phyloP scores from a whole-genome alignment of 495 filamentous ascomycete genomes.

The Pyronema omphalodes region DNA sequence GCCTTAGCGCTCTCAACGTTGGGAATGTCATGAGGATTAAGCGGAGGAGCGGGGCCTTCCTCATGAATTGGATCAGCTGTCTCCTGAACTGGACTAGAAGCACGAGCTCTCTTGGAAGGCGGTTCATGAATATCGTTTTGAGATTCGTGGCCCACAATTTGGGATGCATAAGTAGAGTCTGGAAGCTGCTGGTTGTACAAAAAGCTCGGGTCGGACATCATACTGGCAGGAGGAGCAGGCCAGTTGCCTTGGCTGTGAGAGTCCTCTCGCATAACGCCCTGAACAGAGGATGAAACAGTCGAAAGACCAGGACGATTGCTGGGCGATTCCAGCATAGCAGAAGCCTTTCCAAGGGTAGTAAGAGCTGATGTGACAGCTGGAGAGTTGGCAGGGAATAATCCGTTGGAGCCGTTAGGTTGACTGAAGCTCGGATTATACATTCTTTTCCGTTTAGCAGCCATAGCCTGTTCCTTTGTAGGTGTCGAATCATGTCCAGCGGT shows the following conservation, averaged over 20 bases:
- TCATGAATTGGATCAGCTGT: conserved; percentile 23
- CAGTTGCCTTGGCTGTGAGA: conserved; percentile 41
- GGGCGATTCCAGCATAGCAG: conserved; percentile 72
- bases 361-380: conserved; percentile 79
- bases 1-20: conserved; percentile 56
- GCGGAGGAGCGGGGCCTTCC: conserved; percentile 40
- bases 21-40: conserved; percentile 47
- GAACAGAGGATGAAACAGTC: conserved; percentile 24
- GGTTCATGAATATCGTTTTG: conserved; percentile 51
- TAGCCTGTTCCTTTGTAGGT: conserved; percentile 97
- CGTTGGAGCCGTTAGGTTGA: conserved; percentile 45
- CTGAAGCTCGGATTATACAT: conserved; percentile 59
- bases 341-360: conserved; percentile 71
- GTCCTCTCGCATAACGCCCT: conserved; percentile 16
- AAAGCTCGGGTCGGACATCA: conserved; percentile 47
- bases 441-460: conserved; percentile 89
- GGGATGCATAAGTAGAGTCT: conserved; percentile 38
- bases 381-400: conserved; percentile 91
- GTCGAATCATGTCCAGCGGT: conserved; percentile 50
- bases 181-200: conserved; percentile 18
- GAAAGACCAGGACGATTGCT: conserved; percentile 38
- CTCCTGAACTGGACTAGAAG: conserved; percentile 20
- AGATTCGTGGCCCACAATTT: conserved; percentile 26
- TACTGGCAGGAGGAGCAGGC: conserved; percentile 35
- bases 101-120: conserved; percentile 51